Percentiles rank a stretch among this genome's conserved stretches.
These are phyloP conservation scores for Cyphellophora attinorum DNA, from an alignment of 2,329 filamentous ascomycete genomes.

Conservation along the genomic window DNA sequence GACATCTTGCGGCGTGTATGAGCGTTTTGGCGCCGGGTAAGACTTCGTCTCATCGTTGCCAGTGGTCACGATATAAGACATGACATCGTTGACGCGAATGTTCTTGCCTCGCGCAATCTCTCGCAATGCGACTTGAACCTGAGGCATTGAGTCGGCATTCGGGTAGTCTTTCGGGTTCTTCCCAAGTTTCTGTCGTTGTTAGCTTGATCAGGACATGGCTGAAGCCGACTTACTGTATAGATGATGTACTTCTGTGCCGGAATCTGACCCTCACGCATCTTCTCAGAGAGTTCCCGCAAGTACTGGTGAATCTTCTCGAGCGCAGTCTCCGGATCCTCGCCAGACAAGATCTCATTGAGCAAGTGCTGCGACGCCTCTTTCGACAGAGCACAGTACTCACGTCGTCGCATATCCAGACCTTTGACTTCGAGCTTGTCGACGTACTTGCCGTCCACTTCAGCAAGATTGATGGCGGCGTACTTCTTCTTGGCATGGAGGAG, in stretches of 20 bases:
- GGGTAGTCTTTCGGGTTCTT: slow-evolving; percentile 91
- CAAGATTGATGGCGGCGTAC: slow-evolving; percentile 91
- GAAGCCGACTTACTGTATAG: slow-evolving; percentile 52
- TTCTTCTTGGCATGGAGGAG: slow-evolving; percentile 98
- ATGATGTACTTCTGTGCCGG: slow-evolving; percentile 88
- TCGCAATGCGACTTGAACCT: slow-evolving; percentile 87
- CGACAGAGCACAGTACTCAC: slow-evolving; percentile 91
- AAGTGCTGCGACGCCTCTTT: slow-evolving; percentile 89
- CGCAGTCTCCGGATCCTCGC: slow-evolving; percentile 80
- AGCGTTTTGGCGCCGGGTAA: slow-evolving; percentile 69
- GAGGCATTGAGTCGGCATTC: slow-evolving; percentile 89
- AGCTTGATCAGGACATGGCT: slow-evolving; percentile 2
- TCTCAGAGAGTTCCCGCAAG: slow-evolving; percentile 68
- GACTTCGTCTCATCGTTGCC: slow-evolving; percentile 53
- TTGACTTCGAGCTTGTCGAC: slow-evolving; percentile 96
- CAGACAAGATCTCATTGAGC: slow-evolving; percentile 88
- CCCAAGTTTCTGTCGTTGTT: slow-evolving; percentile 61
- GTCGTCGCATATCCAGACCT: slow-evolving; percentile 92
- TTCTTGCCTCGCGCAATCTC: slow-evolving; percentile 79
- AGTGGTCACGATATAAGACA: slow-evolving; percentile 83
- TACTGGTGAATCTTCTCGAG: slow-evolving; percentile 90
- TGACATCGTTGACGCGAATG: slow-evolving; percentile 88
- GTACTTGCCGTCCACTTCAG: slow-evolving; percentile 80
- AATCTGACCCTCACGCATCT: slow-evolving; percentile 74
- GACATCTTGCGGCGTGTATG: slow-evolving; percentile 77